Conservation (phyloP, 768 basidiomycete genomes). For the Russula brevipes region DNA sequence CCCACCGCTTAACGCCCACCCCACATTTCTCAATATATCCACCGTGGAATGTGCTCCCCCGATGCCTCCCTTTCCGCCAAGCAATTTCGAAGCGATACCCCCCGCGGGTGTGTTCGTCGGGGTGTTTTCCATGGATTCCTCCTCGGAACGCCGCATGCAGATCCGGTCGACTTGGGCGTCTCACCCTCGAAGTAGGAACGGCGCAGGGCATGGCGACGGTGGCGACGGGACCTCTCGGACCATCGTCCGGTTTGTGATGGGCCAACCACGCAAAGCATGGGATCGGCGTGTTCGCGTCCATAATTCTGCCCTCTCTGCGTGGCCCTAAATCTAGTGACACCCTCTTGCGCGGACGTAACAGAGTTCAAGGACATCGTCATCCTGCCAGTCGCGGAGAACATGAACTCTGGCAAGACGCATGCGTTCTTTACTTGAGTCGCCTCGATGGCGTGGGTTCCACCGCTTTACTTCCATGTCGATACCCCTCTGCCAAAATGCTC, state of each 20-base stretch:
- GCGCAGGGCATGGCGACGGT: conserved; percentile 63
- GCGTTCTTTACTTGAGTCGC: conserved; percentile 92
- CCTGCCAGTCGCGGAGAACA: conserved; percentile 83
- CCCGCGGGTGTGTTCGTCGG: conserved; percentile 87
- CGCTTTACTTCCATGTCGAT: conserved; percentile 51
- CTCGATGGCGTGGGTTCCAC: conserved; percentile 85
- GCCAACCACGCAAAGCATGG: conserved; percentile 74
- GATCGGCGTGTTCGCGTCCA: conserved; percentile 60
- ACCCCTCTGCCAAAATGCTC: conserved; percentile 49
- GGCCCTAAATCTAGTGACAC: conserved; percentile 1
- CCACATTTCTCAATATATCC: conserved; percentile 34
- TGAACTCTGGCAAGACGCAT: conserved; percentile 93
- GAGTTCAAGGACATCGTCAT: conserved; percentile 84
- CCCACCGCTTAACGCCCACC: conserved; percentile 37
- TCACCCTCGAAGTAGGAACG: conserved; percentile 71
- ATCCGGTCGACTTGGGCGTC: conserved; percentile 88
- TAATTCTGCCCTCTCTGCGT: neutral
- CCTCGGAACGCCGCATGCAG: conserved; percentile 78
- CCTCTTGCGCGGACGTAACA: conserved; percentile 29
- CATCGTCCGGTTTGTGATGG: conserved; percentile 84
- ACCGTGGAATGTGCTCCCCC: conserved; percentile 22
- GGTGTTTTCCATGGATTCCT: conserved; percentile 84
- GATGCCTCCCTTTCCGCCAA: conserved; percentile 62
- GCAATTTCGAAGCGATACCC: conserved; percentile 62
- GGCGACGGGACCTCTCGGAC: conserved; percentile 76